Evolutionary conservation across 352 stramenopile genomes (phyloP), one percentile per base, ranked within the genome.

Genomic region (Phytophthora palmivora): DNA sequence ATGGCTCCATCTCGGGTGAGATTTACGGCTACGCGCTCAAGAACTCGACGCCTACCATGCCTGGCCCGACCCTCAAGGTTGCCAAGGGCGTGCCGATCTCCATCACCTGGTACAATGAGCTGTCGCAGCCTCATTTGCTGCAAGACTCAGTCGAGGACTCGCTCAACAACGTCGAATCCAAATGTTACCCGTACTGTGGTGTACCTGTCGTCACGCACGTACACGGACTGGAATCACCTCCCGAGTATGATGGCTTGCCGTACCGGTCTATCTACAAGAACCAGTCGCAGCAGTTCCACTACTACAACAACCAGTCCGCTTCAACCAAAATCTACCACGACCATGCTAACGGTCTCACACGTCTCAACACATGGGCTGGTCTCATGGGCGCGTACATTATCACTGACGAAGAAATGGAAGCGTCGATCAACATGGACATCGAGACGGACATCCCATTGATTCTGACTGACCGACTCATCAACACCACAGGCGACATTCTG

Each of bases 241-340:
- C 79, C 6, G 39, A 65, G 45, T 83, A 73, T 50, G 79, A 88
- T 49, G 76, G 79, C 10, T 52, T 88, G 18, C 79, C 76, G 21
- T 67, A 57, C 28, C 62, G 52, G 38, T 82, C 76, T 18, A 77
- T 88, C 49, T 88, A 85, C 68, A 67, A 72, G 51, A 87, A 88
- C 74, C 76, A 88, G 49, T 80, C 59, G 21, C 58, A 60, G 32
- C 59, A 67, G 26, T 72, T 79, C 43, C 42, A 67, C 18, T 88
- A 88, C 72, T 55, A 72, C 38, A 88, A 88, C 75, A 78, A 79
- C 52, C 79, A 88, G 65, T 82, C 76, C 8, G 67, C 72, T 2
- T 83, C 79, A 8, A 87, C 79, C 16, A 83, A 84, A 52, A 33
- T 78, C 0, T 88, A 88, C 54, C 79, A 88, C 61, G 79, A 88